A percentile compares a stretch with the other conserved stretches of the same genome.
Evolutionary conservation across 1,284 basidiomycete genomes (phyloP).

Genomic region (Trametes polyzona): DNA sequence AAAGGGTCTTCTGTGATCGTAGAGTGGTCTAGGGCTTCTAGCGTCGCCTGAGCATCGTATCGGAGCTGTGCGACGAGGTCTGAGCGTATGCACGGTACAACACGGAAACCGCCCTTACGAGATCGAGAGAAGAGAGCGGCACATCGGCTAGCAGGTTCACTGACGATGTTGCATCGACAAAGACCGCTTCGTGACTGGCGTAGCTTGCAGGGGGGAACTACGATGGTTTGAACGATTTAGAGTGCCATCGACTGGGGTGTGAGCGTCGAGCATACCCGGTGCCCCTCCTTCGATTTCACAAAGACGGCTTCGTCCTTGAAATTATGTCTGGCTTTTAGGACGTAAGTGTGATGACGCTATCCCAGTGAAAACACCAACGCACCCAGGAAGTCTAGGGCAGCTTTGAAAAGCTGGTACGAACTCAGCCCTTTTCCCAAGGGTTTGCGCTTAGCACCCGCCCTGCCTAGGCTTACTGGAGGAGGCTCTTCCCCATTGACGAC

Average conservation of each 20-base stretch:
- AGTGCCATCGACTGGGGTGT: neutral
- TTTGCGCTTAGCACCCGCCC: slow-evolving; percentile 49
- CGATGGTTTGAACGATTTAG: neutral
- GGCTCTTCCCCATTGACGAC: slow-evolving; percentile 73
- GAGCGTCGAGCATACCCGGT: slow-evolving; percentile 44
- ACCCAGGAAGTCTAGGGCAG: slow-evolving; percentile 80
- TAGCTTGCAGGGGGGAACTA: slow-evolving; percentile 66
- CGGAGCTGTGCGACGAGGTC: slow-evolving; percentile 54
- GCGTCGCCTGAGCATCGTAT: slow-evolving; percentile 75
- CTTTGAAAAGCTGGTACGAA: slow-evolving; percentile 87
- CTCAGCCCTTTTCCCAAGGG: slow-evolving; percentile 76
- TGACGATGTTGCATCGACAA: slow-evolving; percentile 82
- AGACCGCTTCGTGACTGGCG: slow-evolving; percentile 52
- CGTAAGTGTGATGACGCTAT: neutral
- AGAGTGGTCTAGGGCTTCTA: slow-evolving; percentile 60
- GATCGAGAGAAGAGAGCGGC: slow-evolving; percentile 69
- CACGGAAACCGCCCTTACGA: slow-evolving; percentile 46
- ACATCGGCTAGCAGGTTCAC: slow-evolving; percentile 85
- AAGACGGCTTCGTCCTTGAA: slow-evolving; percentile 68
- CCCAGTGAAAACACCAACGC: slow-evolving; percentile 29
- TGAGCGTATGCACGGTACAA: neutral
- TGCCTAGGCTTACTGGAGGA: slow-evolving; percentile 30
- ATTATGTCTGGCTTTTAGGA: slow-evolving; percentile 67
- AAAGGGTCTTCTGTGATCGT: slow-evolving; percentile 67
- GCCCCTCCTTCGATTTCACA: slow-evolving; percentile 56